These are phyloP conservation scores for Stephanodiscus minutulus DNA, from an alignment of 108 stramenopile genomes.

Conservation along the genomic window DNA sequence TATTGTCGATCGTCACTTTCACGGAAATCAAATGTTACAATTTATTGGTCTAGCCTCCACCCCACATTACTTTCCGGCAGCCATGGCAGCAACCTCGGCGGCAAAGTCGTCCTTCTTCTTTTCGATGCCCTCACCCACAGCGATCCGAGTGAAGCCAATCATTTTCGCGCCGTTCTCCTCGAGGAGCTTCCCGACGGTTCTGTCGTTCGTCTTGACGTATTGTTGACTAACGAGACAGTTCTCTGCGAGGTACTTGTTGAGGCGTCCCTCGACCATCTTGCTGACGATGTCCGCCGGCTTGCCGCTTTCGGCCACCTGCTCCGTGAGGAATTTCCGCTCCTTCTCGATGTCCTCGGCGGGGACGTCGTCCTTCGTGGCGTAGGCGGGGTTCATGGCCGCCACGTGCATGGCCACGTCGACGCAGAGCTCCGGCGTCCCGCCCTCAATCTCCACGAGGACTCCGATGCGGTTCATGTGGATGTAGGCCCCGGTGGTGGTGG, in stretches of 20 bases:
- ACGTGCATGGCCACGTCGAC: conserved; percentile 82
- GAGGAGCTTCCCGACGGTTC: conserved; percentile 73
- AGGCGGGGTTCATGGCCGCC: conserved; percentile 79
- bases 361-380: conserved; percentile 74
- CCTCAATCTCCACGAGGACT: conserved; percentile 66
- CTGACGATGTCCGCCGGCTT: conserved; percentile 81
- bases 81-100: conserved; percentile 81
- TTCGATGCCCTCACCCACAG: conserved; percentile 84
- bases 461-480: conserved; percentile 73
- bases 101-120: conserved; percentile 78
- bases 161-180: conserved; percentile 76
- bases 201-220: conserved; percentile 75
- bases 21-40: conserved; percentile 3
- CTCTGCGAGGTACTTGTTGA: conserved; percentile 79
- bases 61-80: conserved; percentile 41
- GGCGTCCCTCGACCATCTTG: conserved; percentile 87
- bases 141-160: conserved; percentile 72
- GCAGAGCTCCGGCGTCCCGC: conserved; percentile 57
- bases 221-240: conserved; percentile 75
- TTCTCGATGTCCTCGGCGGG: conserved; percentile 77
- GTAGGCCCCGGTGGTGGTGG: conserved; percentile 64
- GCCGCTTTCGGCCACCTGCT: conserved; percentile 67
- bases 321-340: conserved; percentile 65
- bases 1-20: not conserved
- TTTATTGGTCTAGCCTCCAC: not conserved